Percentiles rank a stretch among this genome's conserved stretches.
Evolutionary conservation across 352 stramenopile genomes (phyloP).

Genomic region (Globisporangium cederbergense): DNA sequence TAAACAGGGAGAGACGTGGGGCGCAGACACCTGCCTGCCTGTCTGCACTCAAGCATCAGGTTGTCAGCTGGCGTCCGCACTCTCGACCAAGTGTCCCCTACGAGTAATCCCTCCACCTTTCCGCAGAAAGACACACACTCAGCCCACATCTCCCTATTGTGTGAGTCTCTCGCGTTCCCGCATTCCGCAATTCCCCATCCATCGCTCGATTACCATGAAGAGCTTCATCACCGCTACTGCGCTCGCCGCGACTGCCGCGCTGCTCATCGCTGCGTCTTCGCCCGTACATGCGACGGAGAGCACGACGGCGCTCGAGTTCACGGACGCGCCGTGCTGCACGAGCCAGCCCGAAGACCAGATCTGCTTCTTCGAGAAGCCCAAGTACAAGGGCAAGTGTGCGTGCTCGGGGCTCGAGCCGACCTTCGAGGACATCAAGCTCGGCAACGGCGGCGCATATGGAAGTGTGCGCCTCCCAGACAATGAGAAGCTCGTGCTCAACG

Average conservation of each 20-base stretch:
- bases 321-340: conserved; percentile 11
- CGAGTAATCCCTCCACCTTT: neutral
- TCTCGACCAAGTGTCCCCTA: neutral
- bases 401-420: conserved; percentile 12
- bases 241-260: neutral
- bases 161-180: neutral
- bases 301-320: conserved; percentile 19
- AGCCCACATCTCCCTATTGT: too few species aligned
- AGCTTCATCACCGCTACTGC: neutral
- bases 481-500: conserved; percentile 19
- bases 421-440: conserved; percentile 19
- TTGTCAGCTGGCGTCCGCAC: neutral
- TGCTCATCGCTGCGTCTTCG: neutral
- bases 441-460: conserved; percentile 18
- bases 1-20: neutral
- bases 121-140: neutral
- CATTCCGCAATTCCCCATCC: neutral
- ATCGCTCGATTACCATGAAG: neutral
- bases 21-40: neutral
- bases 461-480: conserved; percentile 14
- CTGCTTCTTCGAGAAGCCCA: conserved; percentile 15
- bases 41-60: neutral
- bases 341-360: conserved; percentile 3
- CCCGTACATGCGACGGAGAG: conserved; percentile 8
- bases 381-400: conserved; percentile 19